Evolutionary conservation across 192 early-diverging fungal genomes (phyloP).

Genomic region (Allomyces macrogynus): DNA sequence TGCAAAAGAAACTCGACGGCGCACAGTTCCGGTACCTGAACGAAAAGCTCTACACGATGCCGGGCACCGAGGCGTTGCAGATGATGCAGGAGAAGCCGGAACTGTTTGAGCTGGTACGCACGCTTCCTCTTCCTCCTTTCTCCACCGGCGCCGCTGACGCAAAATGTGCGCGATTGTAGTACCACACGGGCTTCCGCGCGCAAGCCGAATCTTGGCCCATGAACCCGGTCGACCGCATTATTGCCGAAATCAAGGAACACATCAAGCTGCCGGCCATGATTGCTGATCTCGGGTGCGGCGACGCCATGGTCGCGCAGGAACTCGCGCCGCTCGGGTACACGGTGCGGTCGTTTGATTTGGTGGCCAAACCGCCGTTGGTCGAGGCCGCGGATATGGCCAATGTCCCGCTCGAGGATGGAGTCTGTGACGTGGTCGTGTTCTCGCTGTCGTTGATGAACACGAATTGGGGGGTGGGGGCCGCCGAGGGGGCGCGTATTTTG

Average conservation of each 20-base stretch:
- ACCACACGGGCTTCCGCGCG: slow-evolving; percentile 81
- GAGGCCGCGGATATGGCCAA: slow-evolving; percentile 84
- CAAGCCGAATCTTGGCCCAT: slow-evolving; percentile 82
- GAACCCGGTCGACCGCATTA: slow-evolving; percentile 79
- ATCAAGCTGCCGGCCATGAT: slow-evolving; percentile 31
- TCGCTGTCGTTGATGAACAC: slow-evolving; percentile 93
- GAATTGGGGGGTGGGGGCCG: slow-evolving; percentile 76
- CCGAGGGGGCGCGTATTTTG: slow-evolving; percentile 70
- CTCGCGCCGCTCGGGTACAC: slow-evolving; percentile 32
- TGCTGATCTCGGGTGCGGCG: slow-evolving; percentile 92
- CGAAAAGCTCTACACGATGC: slow-evolving; percentile 81
- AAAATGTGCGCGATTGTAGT: slow-evolving; percentile 15
- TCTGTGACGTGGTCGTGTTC: slow-evolving; percentile 72
- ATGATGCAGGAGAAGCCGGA: slow-evolving; percentile 66
- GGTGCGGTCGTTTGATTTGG: slow-evolving; percentile 75
- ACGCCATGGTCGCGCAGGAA: slow-evolving; percentile 61
- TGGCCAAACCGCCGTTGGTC: slow-evolving; percentile 53
- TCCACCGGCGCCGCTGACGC: no score
- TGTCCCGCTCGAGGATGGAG: slow-evolving; percentile 44
- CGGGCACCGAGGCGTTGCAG: slow-evolving; percentile 44
- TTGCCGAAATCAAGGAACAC: slow-evolving; percentile 32
- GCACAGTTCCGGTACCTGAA: slow-evolving; percentile 79
- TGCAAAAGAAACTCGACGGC: slow-evolving; percentile 54
- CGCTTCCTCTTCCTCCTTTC: background rate
- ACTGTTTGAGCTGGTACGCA: slow-evolving; percentile 60